These are phyloP conservation scores for Candida coquimbonensis DNA, from an alignment of 805 yeast species.

Conservation along the genomic window DNA sequence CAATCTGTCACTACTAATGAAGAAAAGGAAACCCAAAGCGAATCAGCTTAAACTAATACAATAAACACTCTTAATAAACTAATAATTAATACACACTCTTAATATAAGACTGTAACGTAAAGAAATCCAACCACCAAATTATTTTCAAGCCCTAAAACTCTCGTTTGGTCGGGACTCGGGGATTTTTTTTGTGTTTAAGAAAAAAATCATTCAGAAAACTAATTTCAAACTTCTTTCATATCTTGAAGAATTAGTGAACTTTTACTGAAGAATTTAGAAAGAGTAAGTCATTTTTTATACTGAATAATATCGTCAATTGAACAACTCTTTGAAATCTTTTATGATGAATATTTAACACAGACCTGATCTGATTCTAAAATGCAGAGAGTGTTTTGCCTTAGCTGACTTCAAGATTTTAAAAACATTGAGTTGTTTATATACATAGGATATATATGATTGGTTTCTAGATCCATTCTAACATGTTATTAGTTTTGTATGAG, in stretches of 20 bases:
- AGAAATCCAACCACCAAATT: not conserved
- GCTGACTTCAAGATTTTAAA: constrained; percentile 12
- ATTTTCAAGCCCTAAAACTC: not conserved
- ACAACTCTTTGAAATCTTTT: not conserved
- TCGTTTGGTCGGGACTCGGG: too few relatives aligned
- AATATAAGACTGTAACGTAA: not conserved
- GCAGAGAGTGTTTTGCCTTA: constrained; percentile 33
- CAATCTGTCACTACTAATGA: not conserved
- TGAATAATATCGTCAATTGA: too few relatives aligned
- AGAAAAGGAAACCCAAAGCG: not conserved
- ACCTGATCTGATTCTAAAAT: constrained; percentile 45
- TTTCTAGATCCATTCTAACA: not conserved
- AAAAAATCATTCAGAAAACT: too few relatives aligned
- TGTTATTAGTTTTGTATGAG: not conserved
- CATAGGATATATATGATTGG: not conserved
- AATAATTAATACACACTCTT: not conserved
- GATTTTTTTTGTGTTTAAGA: too few relatives aligned
- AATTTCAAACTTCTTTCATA: not conserved
- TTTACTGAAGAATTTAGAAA: too few relatives aligned
- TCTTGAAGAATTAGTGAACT: not conserved
- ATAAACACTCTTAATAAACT: not conserved
- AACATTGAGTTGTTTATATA: not conserved
- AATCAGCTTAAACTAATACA: not conserved
- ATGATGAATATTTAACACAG: constrained; percentile 46
- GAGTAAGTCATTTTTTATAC: not conserved